These are phyloP conservation scores for Amanita rubescens DNA, from an alignment of 768 basidiomycete genomes.

Conservation along the genomic window DNA sequence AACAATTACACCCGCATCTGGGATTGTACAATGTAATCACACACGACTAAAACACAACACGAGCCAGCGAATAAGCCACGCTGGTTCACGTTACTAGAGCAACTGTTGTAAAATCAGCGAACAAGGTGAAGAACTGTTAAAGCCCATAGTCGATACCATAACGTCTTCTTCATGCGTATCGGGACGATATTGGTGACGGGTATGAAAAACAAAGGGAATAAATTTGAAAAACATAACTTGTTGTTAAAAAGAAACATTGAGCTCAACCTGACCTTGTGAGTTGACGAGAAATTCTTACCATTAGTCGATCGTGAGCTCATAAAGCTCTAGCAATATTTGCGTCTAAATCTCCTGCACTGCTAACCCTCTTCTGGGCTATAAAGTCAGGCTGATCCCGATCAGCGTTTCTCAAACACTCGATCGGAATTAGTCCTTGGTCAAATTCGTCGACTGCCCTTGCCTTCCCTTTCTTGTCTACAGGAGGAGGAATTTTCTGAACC, in stretches of 20 bases:
- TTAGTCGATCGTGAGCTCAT: background rate
- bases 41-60: background rate
- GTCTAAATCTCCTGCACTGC: conserved; percentile 16
- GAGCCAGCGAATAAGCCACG: background rate
- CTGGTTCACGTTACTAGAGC: background rate
- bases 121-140: no score
- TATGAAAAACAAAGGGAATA: no score
- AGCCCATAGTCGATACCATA: no score
- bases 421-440: conserved; percentile 49
- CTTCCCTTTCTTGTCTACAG: conserved; percentile 20
- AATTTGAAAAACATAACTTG: no score
- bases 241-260: no score
- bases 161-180: no score
- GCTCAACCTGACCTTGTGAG: no score
- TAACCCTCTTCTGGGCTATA: conserved; percentile 41
- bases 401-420: conserved; percentile 55
- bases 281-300: no score
- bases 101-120: background rate
- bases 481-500: conserved; percentile 36
- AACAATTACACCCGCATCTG: background rate
- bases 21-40: background rate
- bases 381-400: conserved; percentile 42
- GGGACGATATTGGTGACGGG: no score
- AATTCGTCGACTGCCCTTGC: conserved; percentile 5
- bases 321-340: background rate